Base-by-base conservation (phyloP, 805 yeast species). In the Saturnispora saitoi region DNA sequence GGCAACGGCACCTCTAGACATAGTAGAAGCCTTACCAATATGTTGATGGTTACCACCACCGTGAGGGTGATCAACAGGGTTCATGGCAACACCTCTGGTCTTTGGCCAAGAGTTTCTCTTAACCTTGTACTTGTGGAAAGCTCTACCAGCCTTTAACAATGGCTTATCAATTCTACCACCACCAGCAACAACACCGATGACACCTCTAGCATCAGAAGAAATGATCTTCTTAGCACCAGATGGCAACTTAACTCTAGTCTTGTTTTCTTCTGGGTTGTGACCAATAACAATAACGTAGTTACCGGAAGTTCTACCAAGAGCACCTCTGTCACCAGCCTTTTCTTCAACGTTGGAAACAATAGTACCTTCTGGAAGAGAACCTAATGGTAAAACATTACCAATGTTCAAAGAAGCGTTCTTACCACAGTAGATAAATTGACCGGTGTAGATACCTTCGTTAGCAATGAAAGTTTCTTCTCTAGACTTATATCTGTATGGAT, bases 31-130 rank as follows among this genome's bases (percentile, higher is more conserved):
- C 83, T 91, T 91, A 89, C 98, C 98, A 80, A 90, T 91, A 77
- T 91, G 98, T 82, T 91, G 98, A 78, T 91, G 98, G 96, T 90
- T 90, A 91, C 99, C 99, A 91, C 99, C 98, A 87, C 99, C 99
- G 77, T 91, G 99, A 75, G 99, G 99, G 82, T 91, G 99, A 75
- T 91, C 99, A 75, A 91, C 99, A 76, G 98, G 98, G 81, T 91
- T 91, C 99, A 93, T 91, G 74, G 99, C 99, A 73, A 91, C 98
- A 91, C 98, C 99, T 82, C 98, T 89, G 71, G 98, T 93, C 86
- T 88, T 90, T 78, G 99, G 99, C 98, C 98, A 93, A 62, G 96
- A 88, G 95, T 93, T 89, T 81, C 98, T 83, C 95, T 93, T 93
- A 69, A 90, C 95, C 78, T 77, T 90, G 93, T 85, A 90, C 82